phyloP scores from a whole-genome alignment of 768 basidiomycete genomes.

The Coprinopsis strossmayeri region DNA sequence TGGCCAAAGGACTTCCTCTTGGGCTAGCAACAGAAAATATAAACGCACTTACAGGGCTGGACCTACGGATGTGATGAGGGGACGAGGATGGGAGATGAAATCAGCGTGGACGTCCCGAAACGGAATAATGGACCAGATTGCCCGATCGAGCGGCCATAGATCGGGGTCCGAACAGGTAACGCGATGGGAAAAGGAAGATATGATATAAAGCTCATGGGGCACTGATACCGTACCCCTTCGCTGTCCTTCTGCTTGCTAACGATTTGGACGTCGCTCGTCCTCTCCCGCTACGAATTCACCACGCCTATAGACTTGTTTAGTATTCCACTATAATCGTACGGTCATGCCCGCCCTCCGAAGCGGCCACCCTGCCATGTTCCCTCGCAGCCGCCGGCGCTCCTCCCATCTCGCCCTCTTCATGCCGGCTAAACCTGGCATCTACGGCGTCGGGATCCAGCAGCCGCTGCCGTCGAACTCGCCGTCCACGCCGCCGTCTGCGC shows the following conservation, averaged over 20 bases:
- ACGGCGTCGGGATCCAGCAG: conserved; percentile 15
- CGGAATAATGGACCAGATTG: conserved; percentile 1
- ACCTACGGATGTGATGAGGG: not conserved
- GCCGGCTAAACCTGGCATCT: conserved; percentile 23
- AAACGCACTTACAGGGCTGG: not conserved
- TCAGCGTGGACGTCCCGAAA: not conserved
- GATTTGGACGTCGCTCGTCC: not conserved
- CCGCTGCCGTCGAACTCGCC: not conserved
- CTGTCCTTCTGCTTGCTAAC: not conserved
- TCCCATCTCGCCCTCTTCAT: conserved; percentile 12
- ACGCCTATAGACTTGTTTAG: not conserved
- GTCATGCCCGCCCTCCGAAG: conserved; percentile 9
- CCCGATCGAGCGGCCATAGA: not conserved
- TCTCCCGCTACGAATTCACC: not conserved
- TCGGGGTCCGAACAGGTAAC: not conserved
- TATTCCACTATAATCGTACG: not conserved
- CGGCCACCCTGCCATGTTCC: conserved; percentile 1
- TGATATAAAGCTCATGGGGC: conserved; percentile 1
- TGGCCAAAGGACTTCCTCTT: not conserved
- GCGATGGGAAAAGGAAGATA: not conserved
- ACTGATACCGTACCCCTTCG: not conserved
- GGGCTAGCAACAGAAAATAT: not conserved
- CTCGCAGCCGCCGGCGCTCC: conserved; percentile 8
- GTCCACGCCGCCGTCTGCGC: not conserved
- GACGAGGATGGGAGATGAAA: not conserved